Evolutionary conservation across 345 rosid genomes (phyloP).

Genomic region (Chamaenerion angustifolium): DNA sequence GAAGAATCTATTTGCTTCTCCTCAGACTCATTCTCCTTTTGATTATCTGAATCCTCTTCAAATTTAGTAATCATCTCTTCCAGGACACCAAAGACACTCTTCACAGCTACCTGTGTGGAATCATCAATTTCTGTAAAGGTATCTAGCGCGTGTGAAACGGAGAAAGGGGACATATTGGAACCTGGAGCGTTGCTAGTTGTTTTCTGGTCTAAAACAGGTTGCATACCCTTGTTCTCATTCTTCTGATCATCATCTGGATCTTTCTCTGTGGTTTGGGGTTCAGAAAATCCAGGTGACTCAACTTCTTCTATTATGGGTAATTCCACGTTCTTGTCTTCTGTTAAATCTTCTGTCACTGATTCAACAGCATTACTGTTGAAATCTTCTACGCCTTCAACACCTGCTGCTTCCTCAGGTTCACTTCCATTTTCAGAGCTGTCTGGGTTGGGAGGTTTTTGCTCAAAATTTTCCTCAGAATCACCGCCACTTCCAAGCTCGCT

Average conservation of each 20-base stretch:
- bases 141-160: slow-evolving; percentile 68
- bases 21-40: slow-evolving; percentile 19
- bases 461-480: slow-evolving; percentile 23
- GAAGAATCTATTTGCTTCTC: slow-evolving; percentile 18
- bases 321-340: slow-evolving; percentile 31
- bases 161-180: slow-evolving; percentile 29
- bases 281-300: slow-evolving; percentile 27
- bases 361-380: no score
- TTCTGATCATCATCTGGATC: slow-evolving; percentile 37
- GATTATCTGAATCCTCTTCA: slow-evolving; percentile 42
- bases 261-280: slow-evolving; percentile 33
- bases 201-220: slow-evolving; percentile 12
- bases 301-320: slow-evolving; percentile 22
- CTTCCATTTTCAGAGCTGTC: slow-evolving; percentile 20
- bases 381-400: slow-evolving; percentile 2
- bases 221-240: slow-evolving; percentile 31
- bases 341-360: slow-evolving; percentile 4
- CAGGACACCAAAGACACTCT: slow-evolving; percentile 84
- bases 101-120: slow-evolving; percentile 91
- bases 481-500: slow-evolving; percentile 23
- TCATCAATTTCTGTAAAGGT: slow-evolving; percentile 89
- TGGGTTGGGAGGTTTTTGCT: slow-evolving; percentile 25
- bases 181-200: slow-evolving; percentile 9
- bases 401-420: slow-evolving; percentile 17
- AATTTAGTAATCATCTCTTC: slow-evolving; percentile 73